These are phyloP conservation scores for Aspergillus novoparasiticus DNA, from an alignment of 2,329 filamentous ascomycete species.

Conservation along the genomic window DNA sequence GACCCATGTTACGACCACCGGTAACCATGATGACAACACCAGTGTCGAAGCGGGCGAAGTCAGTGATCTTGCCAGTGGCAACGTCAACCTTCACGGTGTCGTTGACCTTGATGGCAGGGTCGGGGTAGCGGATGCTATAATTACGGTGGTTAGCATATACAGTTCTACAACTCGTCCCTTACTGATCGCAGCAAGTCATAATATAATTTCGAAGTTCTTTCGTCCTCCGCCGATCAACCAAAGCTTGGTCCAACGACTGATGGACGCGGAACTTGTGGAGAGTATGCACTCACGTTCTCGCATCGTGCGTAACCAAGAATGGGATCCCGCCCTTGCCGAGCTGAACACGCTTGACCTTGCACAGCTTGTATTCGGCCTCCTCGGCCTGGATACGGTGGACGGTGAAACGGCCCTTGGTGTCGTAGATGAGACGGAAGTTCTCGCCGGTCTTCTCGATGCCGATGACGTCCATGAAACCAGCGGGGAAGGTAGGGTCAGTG, in stretches of 20 bases:
- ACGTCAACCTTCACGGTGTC: slow-evolving; percentile 99
- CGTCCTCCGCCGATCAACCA: slow-evolving; percentile 64
- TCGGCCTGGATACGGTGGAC: slow-evolving; percentile 98
- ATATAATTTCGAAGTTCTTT: slow-evolving; percentile 27
- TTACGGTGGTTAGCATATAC: slow-evolving; percentile 35
- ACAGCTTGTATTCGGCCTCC: slow-evolving; percentile 99
- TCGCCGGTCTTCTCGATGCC: slow-evolving; percentile 99
- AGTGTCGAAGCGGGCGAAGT: slow-evolving; percentile 99
- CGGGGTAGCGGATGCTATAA: slow-evolving; percentile 95
- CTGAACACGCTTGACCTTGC: slow-evolving; percentile 99
- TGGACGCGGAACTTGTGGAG: slow-evolving; percentile 77
- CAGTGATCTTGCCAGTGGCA: slow-evolving; percentile 92
- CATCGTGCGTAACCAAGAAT: slow-evolving; percentile 99
- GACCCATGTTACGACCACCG: slow-evolving; percentile 99
- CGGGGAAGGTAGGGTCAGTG: slow-evolving; percentile 95
- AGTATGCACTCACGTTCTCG: slow-evolving; percentile 92
- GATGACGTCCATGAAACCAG: slow-evolving; percentile 99
- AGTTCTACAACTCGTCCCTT: slow-evolving; percentile 29
- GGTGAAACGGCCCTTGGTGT: slow-evolving; percentile 99
- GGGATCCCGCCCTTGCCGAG: slow-evolving; percentile 99
- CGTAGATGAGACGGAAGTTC: slow-evolving; percentile 99
- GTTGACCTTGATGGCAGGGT: slow-evolving; percentile 98
- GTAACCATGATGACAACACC: slow-evolving; percentile 98
- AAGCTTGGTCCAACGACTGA: slow-evolving; percentile 99
- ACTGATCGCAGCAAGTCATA: slow-evolving; percentile 33